Conservation (phyloP, 2,329 filamentous ascomycete species). For the Aspergillus eucalypticola region DNA sequence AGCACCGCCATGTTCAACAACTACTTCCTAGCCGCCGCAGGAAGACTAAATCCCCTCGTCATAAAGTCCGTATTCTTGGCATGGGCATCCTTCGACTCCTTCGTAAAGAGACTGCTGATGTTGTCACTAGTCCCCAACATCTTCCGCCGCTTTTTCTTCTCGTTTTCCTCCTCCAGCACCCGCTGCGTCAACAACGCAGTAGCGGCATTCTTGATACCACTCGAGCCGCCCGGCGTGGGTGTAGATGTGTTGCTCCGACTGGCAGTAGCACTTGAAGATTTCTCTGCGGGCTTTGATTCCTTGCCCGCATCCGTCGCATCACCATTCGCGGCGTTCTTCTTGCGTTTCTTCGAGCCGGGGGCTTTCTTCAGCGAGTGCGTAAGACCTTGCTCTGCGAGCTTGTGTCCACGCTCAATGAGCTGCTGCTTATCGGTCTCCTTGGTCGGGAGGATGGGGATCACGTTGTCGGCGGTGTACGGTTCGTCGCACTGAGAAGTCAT, state of each 20-base stretch:
- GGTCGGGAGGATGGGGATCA: constrained; percentile 79
- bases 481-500: constrained; percentile 67
- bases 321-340: constrained; percentile 60
- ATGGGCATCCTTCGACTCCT: constrained; percentile 42
- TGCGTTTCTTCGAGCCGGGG: constrained; percentile 67
- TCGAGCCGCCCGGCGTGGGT: constrained; percentile 34
- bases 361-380: constrained; percentile 88
- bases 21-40: constrained; percentile 44
- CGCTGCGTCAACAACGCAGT: constrained; percentile 83
- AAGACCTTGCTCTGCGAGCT: constrained; percentile 70
- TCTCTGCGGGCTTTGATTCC: constrained; percentile 26
- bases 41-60: constrained; percentile 59
- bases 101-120: constrained; percentile 56
- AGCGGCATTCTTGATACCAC: constrained; percentile 81
- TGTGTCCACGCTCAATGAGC: constrained; percentile 66
- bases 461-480: constrained; percentile 69
- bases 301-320: constrained; percentile 37
- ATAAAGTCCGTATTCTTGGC: constrained; percentile 56
- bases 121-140: constrained; percentile 62
- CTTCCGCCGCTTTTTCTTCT: constrained; percentile 75
- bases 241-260: constrained; percentile 36
- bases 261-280: constrained; percentile 11
- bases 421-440: constrained; percentile 69
- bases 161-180: constrained; percentile 83
- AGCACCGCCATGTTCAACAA: constrained; percentile 1